Base-by-base conservation (phyloP, 164 flowering plant genomes). In the Pachysandra terminalis region DNA sequence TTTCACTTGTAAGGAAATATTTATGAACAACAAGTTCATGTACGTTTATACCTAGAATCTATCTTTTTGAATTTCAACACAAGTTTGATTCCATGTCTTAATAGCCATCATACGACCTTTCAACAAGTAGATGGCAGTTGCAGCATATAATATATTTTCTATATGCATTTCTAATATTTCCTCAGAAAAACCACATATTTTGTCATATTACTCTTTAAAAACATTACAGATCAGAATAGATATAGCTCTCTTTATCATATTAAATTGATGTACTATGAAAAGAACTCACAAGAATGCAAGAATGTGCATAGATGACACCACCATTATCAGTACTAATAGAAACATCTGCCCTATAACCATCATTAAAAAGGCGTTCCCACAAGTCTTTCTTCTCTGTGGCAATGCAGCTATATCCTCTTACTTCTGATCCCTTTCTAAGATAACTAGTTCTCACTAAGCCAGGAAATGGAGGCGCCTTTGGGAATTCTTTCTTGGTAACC, bases 311-410 rank as follows among this genome's bases (percentile, higher is more conserved):
- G 68, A 92, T 78, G 71, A 79, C 58, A 49, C 78, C 81, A 41
- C 84, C 89, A 71, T 74, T 53, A 26, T 77, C 86, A 0, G 97
- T 90, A 27, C 26, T 28, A 41, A 95, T 80, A 37, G 35, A 41
- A 68, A 95, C 93, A 80, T 95, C 97, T 0, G 97, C 87, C 80
- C 79, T 65, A 53, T 87, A 88, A 52, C 84, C 94, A 66, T 84
- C 86, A 63, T 85, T 83, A 64, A 92, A 92, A 51, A 95, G 88
- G 45, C 84, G 78, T 0, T 87, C 94, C 96, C 90, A 90, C 74
- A 79, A 0, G 41, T 77, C 80, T 69, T 56, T 77, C 16, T 86
- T 72, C 4, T 75, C 74, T 9, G 74, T 64, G 9, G 77, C 55
- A 58, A 71, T 83, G 64, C 64, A 70, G 66, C 77, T 71, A 53